Evolutionary conservation across 768 basidiomycete species (phyloP), one percentile per base, ranked within the genome.

Genomic region (Suillus weaverae): DNA sequence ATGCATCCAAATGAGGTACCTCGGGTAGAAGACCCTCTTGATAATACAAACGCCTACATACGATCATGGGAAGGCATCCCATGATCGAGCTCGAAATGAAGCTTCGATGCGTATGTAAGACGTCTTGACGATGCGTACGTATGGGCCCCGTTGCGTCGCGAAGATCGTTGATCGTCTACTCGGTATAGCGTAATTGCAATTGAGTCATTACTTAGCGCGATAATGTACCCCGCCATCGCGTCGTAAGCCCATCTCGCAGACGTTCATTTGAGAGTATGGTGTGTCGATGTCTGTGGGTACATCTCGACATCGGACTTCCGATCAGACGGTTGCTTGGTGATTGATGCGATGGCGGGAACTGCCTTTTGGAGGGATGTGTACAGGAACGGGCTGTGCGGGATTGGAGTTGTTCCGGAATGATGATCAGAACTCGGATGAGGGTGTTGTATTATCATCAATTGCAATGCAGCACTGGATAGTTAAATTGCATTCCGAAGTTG

Each of bases 71-170:
- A 30, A 51, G 50, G 50, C 18, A 51, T 51, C 50, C 30, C 16
- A 51, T 53, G 51, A 53, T 32, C 8, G 26, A 51, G 30, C 50
- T 51, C 50, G 51, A 53, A 18, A 53, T 53, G 51, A 51, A 4
- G 8, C 50, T 51, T 51, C 50, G 50, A 51, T 30, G 46, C 0
- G 14, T 26, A 26, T 5, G 13, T 50, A 51, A 30, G 26, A 30
- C 50, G 50, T 51, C 50, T 30, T 51, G 50, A 51, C 50, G 50
- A 51, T 51, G 50, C 30, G 50, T 32, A 18, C 51, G 51, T 50
- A 48, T 5, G 44, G 1, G n/a, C 11, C 3, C 11, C 38, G 3
- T 39, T 39, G 38, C 38, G 50, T 53, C 9, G 30, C 18, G 30
- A 53, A 10, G 51, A 53, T 53, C 30, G 30, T 53, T 53, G 51